A percentile compares a stretch with the other conserved stretches of the same genome.
phyloP scores from a whole-genome alignment of 257 asterid genomes.

The Eustoma russellianum region DNA sequence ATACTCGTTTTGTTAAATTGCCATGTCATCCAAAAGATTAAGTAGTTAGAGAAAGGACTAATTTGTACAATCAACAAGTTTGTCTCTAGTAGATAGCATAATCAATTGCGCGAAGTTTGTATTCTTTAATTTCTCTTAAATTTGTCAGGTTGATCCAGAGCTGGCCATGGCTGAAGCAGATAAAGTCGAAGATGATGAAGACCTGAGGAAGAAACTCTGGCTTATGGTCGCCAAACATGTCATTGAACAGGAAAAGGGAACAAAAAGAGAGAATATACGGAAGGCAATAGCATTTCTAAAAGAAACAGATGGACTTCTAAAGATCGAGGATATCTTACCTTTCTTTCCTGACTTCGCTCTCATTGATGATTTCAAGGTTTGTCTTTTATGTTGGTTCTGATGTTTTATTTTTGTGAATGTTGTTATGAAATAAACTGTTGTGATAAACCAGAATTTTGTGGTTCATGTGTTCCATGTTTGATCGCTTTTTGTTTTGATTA shows the following conservation, averaged over 20 bases:
- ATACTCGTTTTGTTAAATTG: not conserved
- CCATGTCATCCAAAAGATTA: too few relatives aligned
- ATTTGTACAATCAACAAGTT: too few relatives aligned
- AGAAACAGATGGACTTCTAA: constrained; percentile 93
- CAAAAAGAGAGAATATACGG: constrained; percentile 94
- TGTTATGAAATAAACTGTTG: too few relatives aligned
- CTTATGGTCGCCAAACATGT: constrained; percentile 98
- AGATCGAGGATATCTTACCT: constrained; percentile 95
- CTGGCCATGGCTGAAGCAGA: constrained; percentile 99
- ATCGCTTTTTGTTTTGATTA: too few relatives aligned
- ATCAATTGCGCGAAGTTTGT: not conserved
- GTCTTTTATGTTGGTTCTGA: not conserved
- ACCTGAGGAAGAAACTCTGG: constrained; percentile 93
- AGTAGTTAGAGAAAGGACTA: too few relatives aligned
- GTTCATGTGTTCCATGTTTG: too few relatives aligned
- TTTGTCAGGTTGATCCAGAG: constrained; percentile 80
- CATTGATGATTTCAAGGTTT: constrained; percentile 94
- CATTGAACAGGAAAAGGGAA: constrained; percentile 89
- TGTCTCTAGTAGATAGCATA: not conserved
- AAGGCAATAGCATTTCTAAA: constrained; percentile 97
- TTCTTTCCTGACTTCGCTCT: constrained; percentile 93
- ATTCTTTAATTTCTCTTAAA: constrained; percentile 7
- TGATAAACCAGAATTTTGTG: too few relatives aligned
- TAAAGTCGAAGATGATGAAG: constrained; percentile 98
- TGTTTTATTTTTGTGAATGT: too few relatives aligned